Evolutionary conservation across 805 yeast species (phyloP), one percentile per base, ranked within the genome.

Genomic region (Saccharomyces kudriavzevii): DNA sequence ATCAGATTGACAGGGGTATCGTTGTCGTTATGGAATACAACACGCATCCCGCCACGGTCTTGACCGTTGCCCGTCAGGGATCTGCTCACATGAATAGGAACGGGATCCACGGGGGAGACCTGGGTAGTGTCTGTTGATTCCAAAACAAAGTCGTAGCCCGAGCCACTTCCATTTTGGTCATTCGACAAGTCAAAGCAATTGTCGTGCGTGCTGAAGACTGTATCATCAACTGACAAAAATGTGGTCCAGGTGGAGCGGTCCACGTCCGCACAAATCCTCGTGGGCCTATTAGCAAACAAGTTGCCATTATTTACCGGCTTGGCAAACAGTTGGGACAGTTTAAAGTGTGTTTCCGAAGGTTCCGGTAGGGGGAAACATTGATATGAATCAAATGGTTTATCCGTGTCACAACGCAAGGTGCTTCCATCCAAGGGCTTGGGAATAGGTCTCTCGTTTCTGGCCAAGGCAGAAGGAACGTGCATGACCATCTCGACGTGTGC

Each of bases 51-150:
- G 54, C 98, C 98, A 55, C 81, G 77, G 63, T 89, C 97, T 66
- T 87, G 96, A 1, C 96, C 90, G 64, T 85, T 85, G 0, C 98
- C 97, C 0, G 96, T 89, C 51, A 92, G 77, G 0, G 97, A 87
- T 56, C 99, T 79, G 22, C 94, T 85, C 0, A 86, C 95, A 52
- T 66, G 68, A 2, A 94, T 72, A 1, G 94, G 94, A 0, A 89
- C 89, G 1, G 63, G 57, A 1, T 64, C 68, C 0, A 74, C 57
- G 0, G 74, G 72, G 1, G 68, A 62, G 2, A 80, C 76, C 1
- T 66, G 56, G 0, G 75, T 60, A 8, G 87, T 77, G 56, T 84
- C 72, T 0, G 64, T 57, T 0, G 90, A 70, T 50, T 61, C 59
- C 40, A 72, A 48, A 43, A 54, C 51, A 14, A 74, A 45, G 54